Evolutionary conservation across 129 eudicot genomes (phyloP), one percentile per base, ranked within the genome.

Genomic region (Silybum marianum): DNA sequence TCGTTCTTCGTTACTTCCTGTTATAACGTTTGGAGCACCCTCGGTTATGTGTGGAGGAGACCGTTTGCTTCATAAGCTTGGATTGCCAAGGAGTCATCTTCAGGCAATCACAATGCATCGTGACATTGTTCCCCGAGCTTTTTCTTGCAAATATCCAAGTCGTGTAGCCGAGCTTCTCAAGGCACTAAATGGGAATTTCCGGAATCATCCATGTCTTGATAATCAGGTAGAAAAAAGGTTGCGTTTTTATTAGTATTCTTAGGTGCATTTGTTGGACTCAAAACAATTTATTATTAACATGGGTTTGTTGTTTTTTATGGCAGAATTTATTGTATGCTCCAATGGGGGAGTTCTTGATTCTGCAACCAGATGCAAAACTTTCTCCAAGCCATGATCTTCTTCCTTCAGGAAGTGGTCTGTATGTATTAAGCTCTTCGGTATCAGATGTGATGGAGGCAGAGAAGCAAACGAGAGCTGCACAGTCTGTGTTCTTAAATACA

Each of bases 81-180:
- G 92, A 51, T 84, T 96, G 40, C 97, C 98, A 23, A 76, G 77
- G 69, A 91, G 83, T 80, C 99, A 96, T 88, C 89, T 96, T 12
- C 92, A 92, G 44, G 87, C 97, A 18, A 86, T 96, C 28, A 85
- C 90, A 73, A 83, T 96, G 98, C 99, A 96, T 26, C 88, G 97
- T 25, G 98, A 96, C 80, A 90, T 96, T 62, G 99, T 96, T 30
- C 99, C 99, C 72, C 90, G 99, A n/a, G 99, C 97, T 13, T 96
- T 93, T 90, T 91, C 99, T 69, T 96, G 99, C 82, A 86, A 86
- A 80, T 96, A 96, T 71, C 99, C 98, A 30, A 87, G 74, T 70
- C 96, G 92, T 38, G 93, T 93, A 38, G 94, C 97, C 6, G 89
- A 93, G 26, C 88, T 95, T 83, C 91, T 95, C 13, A 95, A 93